These are phyloP conservation scores for Apiospora malaysiana DNA, from an alignment of 2,329 filamentous ascomycete species.

Conservation along the genomic window DNA sequence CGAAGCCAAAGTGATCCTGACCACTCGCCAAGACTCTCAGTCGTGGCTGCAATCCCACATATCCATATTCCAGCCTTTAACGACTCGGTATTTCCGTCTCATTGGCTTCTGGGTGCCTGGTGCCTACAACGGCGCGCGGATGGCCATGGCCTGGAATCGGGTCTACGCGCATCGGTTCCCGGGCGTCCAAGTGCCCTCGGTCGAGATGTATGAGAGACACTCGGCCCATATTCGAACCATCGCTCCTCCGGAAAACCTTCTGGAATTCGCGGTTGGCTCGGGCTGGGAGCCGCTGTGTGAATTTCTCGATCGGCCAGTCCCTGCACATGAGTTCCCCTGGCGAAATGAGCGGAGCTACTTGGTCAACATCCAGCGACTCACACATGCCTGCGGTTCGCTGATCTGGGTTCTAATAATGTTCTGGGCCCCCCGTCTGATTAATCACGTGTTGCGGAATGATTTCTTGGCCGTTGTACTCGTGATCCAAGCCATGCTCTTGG, in stretches of 20 bases:
- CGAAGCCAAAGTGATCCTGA: background rate
- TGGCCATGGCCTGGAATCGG: background rate
- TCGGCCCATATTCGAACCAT: constrained; percentile 36
- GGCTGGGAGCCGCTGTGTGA: constrained; percentile 45
- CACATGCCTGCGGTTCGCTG: background rate
- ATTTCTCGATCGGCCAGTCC: constrained; percentile 42
- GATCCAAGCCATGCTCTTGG: background rate
- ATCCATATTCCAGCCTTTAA: background rate
- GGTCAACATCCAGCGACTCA: background rate
- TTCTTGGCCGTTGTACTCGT: background rate
- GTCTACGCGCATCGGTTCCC: background rate
- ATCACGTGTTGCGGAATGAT: background rate
- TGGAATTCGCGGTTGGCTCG: constrained; percentile 41
- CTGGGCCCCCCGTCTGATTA: background rate
- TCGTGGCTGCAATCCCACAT: background rate
- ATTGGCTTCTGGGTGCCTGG: background rate
- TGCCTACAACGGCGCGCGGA: background rate
- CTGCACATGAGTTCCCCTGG: constrained; percentile 19
- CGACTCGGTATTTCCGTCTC: background rate
- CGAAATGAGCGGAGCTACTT: constrained; percentile 6
- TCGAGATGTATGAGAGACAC: constrained; percentile 30
- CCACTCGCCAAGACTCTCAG: background rate
- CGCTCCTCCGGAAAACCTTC: constrained; percentile 37
- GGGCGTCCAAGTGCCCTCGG: background rate
- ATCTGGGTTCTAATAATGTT: background rate